A percentile compares a stretch with the other conserved stretches of the same genome.
phyloP scores from a whole-genome alignment of 1,139 yeast species.

The Suhomyces anneliseae region DNA sequence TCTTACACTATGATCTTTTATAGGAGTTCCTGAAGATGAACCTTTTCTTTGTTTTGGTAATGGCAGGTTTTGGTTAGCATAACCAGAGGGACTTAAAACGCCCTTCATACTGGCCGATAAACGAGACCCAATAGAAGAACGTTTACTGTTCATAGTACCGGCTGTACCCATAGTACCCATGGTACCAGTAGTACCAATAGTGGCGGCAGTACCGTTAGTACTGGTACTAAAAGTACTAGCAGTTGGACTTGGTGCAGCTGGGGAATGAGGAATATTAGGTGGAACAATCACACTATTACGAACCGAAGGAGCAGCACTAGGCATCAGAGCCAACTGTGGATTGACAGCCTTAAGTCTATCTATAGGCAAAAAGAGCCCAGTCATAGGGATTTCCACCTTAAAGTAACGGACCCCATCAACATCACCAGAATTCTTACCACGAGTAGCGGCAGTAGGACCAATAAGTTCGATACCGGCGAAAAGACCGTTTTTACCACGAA shows the following conservation, averaged over 20 bases:
- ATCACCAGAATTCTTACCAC: constrained; percentile 48
- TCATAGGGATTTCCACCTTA: constrained; percentile 54
- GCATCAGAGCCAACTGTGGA: constrained; percentile 19
- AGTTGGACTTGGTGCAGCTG: neutral
- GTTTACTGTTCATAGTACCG: constrained; percentile 3
- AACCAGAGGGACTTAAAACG: constrained; percentile 12
- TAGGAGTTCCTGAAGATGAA: constrained; percentile 2
- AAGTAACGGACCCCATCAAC: constrained; percentile 48
- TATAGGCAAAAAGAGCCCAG: constrained; percentile 76
- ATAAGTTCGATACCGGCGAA: constrained; percentile 86
- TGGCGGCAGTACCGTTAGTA: constrained; percentile 1
- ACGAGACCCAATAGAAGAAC: constrained; percentile 13
- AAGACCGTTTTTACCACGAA: constrained; percentile 69
- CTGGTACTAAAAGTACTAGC: constrained; percentile 1
- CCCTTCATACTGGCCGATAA: constrained; percentile 13
- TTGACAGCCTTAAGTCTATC: constrained; percentile 53
- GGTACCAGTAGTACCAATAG: neutral
- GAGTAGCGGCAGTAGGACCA: constrained; percentile 53
- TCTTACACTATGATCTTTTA: constrained; percentile 8
- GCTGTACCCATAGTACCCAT: constrained; percentile 1
- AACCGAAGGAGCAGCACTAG: neutral
- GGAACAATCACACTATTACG: constrained; percentile 6
- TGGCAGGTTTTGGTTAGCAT: constrained; percentile 5
- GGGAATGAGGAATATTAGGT: constrained; percentile 1
- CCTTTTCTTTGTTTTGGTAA: constrained; percentile 8